phyloP scores from a whole-genome alignment of 139 green algal genomes.

The Asterochloris sp. region DNA sequence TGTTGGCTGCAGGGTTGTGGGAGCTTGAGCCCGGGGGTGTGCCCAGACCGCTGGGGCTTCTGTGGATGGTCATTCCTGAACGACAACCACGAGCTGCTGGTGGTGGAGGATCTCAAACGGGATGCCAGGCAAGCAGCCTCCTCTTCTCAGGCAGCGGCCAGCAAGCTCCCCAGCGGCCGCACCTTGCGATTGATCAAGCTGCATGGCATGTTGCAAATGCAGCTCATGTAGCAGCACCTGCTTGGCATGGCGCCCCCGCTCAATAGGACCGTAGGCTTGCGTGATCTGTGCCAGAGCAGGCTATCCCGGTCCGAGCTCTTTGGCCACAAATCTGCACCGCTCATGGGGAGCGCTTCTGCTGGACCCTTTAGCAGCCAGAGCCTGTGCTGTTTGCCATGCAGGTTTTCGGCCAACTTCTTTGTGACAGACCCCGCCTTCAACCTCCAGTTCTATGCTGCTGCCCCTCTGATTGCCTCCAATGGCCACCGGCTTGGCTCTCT shows the following conservation, averaged over 20 bases:
- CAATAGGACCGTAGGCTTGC: background rate
- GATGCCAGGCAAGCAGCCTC: constrained; percentile 20
- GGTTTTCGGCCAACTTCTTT: constrained; percentile 36
- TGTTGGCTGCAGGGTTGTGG: background rate
- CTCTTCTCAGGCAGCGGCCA: too few species aligned
- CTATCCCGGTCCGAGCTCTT: too few species aligned
- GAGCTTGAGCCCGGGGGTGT: constrained; percentile 17
- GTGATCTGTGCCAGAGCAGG: too few species aligned
- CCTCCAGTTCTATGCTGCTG: constrained; percentile 31
- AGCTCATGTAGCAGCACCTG: background rate
- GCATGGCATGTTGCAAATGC: background rate
- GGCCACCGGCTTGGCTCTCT: constrained; percentile 31
- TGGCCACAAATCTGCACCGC: too few species aligned
- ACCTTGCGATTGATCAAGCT: too few species aligned
- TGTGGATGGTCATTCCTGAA: constrained; percentile 39
- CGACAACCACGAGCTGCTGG: constrained; percentile 30
- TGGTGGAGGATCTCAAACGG: constrained; percentile 28
- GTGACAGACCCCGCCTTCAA: constrained; percentile 22
- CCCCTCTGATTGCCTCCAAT: constrained; percentile 27
- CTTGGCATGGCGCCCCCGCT: background rate
- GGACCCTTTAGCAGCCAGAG: too few species aligned
- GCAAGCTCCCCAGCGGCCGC: too few species aligned
- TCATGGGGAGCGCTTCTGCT: too few species aligned
- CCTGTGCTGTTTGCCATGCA: constrained; percentile 2
- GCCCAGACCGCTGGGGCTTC: constrained; percentile 36